A percentile compares a stretch with the other conserved stretches of the same genome.
These are phyloP conservation scores for Clavaria fumosa DNA, from an alignment of 768 basidiomycete genomes.

Conservation along the genomic window DNA sequence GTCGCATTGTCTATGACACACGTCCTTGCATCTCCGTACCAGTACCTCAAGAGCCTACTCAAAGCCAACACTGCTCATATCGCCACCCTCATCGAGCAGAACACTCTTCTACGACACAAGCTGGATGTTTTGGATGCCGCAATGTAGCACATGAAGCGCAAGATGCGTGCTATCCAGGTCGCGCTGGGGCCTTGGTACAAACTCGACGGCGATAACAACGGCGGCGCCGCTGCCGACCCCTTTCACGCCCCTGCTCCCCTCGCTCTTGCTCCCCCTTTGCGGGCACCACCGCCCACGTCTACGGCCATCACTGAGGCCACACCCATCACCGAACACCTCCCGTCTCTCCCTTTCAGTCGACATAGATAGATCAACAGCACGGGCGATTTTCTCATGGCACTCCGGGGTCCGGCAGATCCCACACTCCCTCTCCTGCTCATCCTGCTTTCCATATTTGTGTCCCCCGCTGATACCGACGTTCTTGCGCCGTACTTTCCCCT, in stretches of 20 bases:
- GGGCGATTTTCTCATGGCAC: not conserved
- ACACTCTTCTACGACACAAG: constrained; percentile 41
- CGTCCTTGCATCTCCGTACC: constrained; percentile 34
- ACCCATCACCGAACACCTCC: constrained; percentile 1
- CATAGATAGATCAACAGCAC: too few relatives aligned
- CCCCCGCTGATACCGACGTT: constrained; percentile 6
- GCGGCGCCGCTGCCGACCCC: constrained; percentile 11
- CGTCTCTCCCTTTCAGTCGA: not conserved
- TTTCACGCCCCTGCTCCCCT: constrained; percentile 3
- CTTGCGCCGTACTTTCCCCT: constrained; percentile 24
- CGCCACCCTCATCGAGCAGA: constrained; percentile 42
- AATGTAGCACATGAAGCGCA: constrained; percentile 34
- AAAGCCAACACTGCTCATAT: constrained; percentile 24
- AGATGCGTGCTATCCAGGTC: constrained; percentile 38
- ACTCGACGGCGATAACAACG: constrained; percentile 21
- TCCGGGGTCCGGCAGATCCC: too few relatives aligned
- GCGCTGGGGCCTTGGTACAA: constrained; percentile 54
- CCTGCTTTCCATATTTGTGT: not conserved
- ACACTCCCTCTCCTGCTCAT: not conserved
- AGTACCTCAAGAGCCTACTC: constrained; percentile 47
- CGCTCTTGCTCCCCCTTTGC: not conserved
- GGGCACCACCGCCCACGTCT: too few relatives aligned
- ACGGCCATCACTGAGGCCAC: too few relatives aligned
- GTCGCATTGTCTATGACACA: constrained; percentile 24
- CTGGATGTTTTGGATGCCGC: constrained; percentile 44